phyloP scores from a whole-genome alignment of 495 filamentous ascomycete genomes.

The Penicillium waksmanii region DNA sequence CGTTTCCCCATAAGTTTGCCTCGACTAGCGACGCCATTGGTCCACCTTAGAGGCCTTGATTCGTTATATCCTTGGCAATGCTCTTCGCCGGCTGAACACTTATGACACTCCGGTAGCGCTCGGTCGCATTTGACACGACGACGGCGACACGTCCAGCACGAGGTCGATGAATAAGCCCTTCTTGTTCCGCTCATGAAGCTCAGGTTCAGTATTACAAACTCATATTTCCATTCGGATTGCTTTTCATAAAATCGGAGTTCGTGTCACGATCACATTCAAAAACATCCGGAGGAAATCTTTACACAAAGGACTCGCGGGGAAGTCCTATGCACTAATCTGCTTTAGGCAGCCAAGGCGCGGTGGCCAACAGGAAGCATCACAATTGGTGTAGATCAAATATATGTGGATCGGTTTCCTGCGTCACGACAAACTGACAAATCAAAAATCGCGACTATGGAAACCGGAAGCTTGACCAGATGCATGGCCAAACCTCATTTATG shows the following conservation, averaged over 20 bases:
- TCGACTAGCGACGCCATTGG: slow-evolving; percentile 26
- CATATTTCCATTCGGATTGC: no score
- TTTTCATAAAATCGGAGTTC: no score
- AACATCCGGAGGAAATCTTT: neutral
- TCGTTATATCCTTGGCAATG: slow-evolving; percentile 22
- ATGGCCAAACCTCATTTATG: neutral
- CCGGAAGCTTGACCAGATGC: neutral
- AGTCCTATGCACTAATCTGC: neutral
- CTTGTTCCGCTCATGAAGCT: neutral
- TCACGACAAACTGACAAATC: neutral
- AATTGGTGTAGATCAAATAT: neutral
- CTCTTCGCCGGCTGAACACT: slow-evolving; percentile 10
- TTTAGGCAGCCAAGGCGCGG: slow-evolving; percentile 2
- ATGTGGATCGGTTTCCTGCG: neutral
- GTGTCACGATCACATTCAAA: neutral
- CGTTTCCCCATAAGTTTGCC: slow-evolving; percentile 26
- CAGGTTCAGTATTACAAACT: neutral
- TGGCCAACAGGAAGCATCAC: neutral
- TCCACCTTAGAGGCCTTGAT: slow-evolving; percentile 23
- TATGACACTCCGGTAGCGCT: slow-evolving; percentile 20
- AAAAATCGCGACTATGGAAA: neutral
- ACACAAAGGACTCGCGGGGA: neutral
- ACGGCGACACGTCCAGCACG: slow-evolving; percentile 30
- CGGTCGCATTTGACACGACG: slow-evolving; percentile 27
- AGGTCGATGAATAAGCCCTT: neutral